Conservation (phyloP, 108 stramenopile species). For the Nitzschia putrida region DNA sequence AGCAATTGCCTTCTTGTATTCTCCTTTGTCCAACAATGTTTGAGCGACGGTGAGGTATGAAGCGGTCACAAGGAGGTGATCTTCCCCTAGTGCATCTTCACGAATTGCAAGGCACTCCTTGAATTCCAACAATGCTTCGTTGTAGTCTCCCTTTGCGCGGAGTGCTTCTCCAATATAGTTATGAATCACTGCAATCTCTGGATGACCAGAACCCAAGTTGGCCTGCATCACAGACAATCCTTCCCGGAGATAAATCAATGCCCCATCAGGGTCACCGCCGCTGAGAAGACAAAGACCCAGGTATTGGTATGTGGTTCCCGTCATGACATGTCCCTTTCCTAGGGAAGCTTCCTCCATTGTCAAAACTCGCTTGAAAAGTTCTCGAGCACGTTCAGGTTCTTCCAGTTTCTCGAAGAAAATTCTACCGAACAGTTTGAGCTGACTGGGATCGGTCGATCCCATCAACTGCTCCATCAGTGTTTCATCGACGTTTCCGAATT, state of each 20-base stretch:
- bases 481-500: conserved; percentile 30
- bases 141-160: conserved; percentile 33
- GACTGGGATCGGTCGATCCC: conserved; percentile 29
- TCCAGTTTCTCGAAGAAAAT: conserved; percentile 38
- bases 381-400: conserved; percentile 27
- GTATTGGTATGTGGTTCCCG: conserved; percentile 31
- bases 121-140: conserved; percentile 31
- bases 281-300: conserved; percentile 27
- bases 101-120: conserved; percentile 29
- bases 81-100: conserved; percentile 27
- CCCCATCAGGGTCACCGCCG: conserved; percentile 31
- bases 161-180: conserved; percentile 27
- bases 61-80: conserved; percentile 35
- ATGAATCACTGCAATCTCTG: conserved; percentile 30
- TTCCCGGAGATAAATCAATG: conserved; percentile 30
- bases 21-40: conserved; percentile 28
- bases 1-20: conserved; percentile 30
- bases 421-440: conserved; percentile 36
- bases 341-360: conserved; percentile 32
- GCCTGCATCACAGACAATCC: conserved; percentile 16
- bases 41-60: conserved; percentile 32
- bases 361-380: conserved; percentile 39
- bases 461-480: conserved; percentile 34
- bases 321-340: conserved; percentile 29
- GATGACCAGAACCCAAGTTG: conserved; percentile 28